phyloP scores from a whole-genome alignment of 768 basidiomycete species.

The Lentinula boryana region DNA sequence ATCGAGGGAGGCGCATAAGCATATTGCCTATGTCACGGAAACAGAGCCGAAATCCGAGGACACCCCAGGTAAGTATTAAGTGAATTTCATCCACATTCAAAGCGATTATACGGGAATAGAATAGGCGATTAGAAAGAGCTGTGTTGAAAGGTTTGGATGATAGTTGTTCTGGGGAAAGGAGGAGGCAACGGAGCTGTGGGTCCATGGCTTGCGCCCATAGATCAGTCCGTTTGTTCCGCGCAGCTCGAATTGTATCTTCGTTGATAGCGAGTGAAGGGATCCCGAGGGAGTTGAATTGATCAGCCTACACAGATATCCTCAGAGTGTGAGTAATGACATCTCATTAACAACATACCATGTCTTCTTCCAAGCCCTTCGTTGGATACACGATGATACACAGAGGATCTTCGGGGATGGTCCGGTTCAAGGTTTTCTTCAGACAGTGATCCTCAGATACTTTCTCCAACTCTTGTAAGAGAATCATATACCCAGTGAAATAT shows the following conservation, averaged over 20 bases:
- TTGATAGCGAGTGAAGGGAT: constrained; percentile 8
- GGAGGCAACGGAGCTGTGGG: constrained; percentile 1
- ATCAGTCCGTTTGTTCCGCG: not conserved
- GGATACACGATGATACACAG: constrained; percentile 18
- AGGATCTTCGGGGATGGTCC: constrained; percentile 14
- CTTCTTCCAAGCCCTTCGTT: constrained; percentile 17
- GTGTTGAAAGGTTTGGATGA: constrained; percentile 9
- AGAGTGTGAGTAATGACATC: no score
- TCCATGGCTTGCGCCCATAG: constrained; percentile 8
- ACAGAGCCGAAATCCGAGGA: constrained; percentile 7
- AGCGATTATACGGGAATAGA: constrained; percentile 4
- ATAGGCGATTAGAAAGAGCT: constrained; percentile 7
- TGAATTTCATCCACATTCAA: constrained; percentile 15
- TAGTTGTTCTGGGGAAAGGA: constrained; percentile 17
- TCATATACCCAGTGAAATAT: constrained; percentile 14
- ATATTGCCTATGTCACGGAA: constrained; percentile 7
- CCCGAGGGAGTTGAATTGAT: not conserved
- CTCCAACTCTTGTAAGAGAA: constrained; percentile 11
- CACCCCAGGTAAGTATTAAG: constrained; percentile 14
- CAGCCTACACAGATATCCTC: no score
- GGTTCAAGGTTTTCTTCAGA: not conserved
- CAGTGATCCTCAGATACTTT: not conserved
- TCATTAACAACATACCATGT: constrained; percentile 13
- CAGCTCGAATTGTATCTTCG: constrained; percentile 9
- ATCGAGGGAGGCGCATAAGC: constrained; percentile 2